Base-by-base conservation (phyloP, 2,329 filamentous ascomycete species). In the Monosporascus sp. region DNA sequence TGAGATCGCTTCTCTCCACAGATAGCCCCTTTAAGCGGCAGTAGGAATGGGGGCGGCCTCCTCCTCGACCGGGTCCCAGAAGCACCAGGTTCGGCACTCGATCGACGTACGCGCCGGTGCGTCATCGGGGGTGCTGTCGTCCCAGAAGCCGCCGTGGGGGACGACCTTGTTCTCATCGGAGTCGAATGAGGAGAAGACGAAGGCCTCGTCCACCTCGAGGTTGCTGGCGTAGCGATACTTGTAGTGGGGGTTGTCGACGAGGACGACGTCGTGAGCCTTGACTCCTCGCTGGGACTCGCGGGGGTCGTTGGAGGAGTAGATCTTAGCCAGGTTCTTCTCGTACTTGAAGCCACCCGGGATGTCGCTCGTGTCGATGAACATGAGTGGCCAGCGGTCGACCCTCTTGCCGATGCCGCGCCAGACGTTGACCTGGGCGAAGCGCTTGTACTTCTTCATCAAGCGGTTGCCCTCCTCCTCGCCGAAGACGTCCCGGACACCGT, bases 121-220 rank as follows among this genome's bases (percentile, higher is more conserved):
- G 7, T 18, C 39, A 11, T 43, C 39, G 8, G 14, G 11, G 8
- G 39, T 43, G 39, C 9, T 43, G 17, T 65, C 51, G 44, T 66
- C 63, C 63, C 63, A 66, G 55, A 66, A 66, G 7, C 62, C 63
- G 15, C 63, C 62, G 45, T 66, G 63, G n/a, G 63, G 63, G 39
- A 39, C 57, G 25, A 64, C 61, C 58, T 64, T 65, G 24, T 50
- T 56, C 41, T 62, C 56, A 43, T 66, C 62, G 9, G 63, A 64
- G 47, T 66, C 62, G 56, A 66, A 66, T 24, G 62, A 65, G 15
- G 62, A 63, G 57, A 65, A 66, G 17, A 66, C 59, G 20, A 63
- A 55, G 14, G 59, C 61, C 54, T 66, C 62, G 43, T 66, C 60
- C 17, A 60, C 52, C 35, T 62, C 57, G 24, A 65, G 57, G 20